Percentiles rank a stretch among this genome's conserved stretches.
Evolutionary conservation across 495 filamentous ascomycete genomes (phyloP).

Genomic region (Penicillium antarcticum): DNA sequence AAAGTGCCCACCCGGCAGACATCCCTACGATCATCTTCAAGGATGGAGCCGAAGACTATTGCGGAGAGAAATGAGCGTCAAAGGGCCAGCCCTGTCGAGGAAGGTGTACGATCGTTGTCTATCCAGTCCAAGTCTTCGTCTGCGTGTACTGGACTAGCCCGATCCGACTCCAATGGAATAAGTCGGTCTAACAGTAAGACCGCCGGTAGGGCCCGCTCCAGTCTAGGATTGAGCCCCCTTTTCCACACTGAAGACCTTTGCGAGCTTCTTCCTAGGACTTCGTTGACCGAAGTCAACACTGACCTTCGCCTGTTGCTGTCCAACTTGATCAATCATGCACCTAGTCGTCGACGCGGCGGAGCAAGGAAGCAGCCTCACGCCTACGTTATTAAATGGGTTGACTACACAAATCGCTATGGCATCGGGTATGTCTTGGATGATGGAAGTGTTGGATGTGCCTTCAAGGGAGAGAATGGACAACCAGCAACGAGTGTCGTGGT

Average conservation of each 20-base stretch:
- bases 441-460: constrained; percentile 78
- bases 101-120: background rate
- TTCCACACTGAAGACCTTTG: constrained; percentile 38
- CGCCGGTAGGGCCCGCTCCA: constrained; percentile 33
- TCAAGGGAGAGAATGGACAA: constrained; percentile 60
- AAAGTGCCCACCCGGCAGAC: constrained; percentile 7
- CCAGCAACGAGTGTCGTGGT: constrained; percentile 67
- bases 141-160: background rate
- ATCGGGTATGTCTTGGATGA: constrained; percentile 83
- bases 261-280: constrained; percentile 36
- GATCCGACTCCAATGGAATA: constrained; percentile 16
- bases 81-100: constrained; percentile 11
- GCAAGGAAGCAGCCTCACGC: constrained; percentile 36
- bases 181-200: constrained; percentile 34
- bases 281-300: constrained; percentile 37
- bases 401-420: constrained; percentile 88
- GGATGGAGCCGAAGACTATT: constrained; percentile 12
- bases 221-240: constrained; percentile 37
- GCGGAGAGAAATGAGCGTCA: constrained; percentile 10
- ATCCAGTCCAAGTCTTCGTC: background rate
- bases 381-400: constrained; percentile 87
- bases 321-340: constrained; percentile 35
- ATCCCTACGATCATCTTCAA: constrained; percentile 18
- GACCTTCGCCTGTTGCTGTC: constrained; percentile 42
- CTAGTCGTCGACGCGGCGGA: constrained; percentile 30